Evolutionary conservation across 2,329 filamentous ascomycete genomes (phyloP).

Genomic region (Cercospora citrullina): DNA sequence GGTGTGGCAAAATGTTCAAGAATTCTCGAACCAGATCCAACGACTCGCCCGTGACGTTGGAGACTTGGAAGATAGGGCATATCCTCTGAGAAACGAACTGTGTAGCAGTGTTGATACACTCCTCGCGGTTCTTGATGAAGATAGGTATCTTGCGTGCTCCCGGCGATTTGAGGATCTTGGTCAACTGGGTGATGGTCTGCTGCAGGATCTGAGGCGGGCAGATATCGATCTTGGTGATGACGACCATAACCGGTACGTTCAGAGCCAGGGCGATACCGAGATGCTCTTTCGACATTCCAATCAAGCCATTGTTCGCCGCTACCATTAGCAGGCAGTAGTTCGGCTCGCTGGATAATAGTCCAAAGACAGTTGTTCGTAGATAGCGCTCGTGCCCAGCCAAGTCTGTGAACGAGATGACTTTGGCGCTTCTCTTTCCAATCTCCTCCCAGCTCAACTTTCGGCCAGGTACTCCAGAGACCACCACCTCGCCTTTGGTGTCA

Average conservation of each 20-base stretch:
- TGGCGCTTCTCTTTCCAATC: slow-evolving; percentile 88
- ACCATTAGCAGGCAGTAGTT: slow-evolving; percentile 99
- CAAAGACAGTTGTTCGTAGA: slow-evolving; percentile 92
- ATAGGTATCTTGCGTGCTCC: slow-evolving; percentile 94
- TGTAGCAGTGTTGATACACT: slow-evolving; percentile 91
- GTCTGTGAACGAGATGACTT: slow-evolving; percentile 96
- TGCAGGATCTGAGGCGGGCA: slow-evolving; percentile 98
- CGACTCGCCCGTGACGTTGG: slow-evolving; percentile 92
- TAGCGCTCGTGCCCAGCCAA: slow-evolving; percentile 95
- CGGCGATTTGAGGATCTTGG: slow-evolving; percentile 88
- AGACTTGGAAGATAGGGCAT: slow-evolving; percentile 96
- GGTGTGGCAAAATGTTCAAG: slow-evolving; percentile 90
- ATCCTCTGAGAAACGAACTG: slow-evolving; percentile 95
- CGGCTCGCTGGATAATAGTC: slow-evolving; percentile 87
- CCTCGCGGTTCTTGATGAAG: slow-evolving; percentile 87
- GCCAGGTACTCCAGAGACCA: slow-evolving; percentile 78
- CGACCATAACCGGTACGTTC: slow-evolving; percentile 90
- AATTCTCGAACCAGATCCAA: slow-evolving; percentile 89
- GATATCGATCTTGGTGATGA: slow-evolving; percentile 78
- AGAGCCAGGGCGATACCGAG: slow-evolving; percentile 89
- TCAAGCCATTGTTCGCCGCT: slow-evolving; percentile 92
- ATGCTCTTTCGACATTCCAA: slow-evolving; percentile 95
- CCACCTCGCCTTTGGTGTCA: slow-evolving; percentile 78
- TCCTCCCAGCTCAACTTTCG: slow-evolving; percentile 95
- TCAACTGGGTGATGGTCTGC: slow-evolving; percentile 88